Evolutionary conservation across 2,329 filamentous ascomycete genomes (phyloP).

Genomic region (Pseudonectria buxi): DNA sequence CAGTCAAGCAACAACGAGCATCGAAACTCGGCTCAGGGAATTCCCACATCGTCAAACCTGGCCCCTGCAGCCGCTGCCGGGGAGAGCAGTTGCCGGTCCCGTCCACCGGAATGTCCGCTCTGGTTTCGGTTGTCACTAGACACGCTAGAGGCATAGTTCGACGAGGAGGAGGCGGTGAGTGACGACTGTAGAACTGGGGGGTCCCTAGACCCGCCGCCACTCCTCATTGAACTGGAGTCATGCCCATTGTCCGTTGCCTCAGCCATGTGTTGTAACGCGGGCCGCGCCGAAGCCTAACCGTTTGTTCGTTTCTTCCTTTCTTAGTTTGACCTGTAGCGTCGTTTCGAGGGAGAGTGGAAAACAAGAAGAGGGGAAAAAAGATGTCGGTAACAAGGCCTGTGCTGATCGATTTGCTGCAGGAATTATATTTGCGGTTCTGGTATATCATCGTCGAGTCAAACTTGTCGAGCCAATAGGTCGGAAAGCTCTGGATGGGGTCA

Average conservation of each 20-base stretch:
- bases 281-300: slow-evolving; percentile 12
- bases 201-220: slow-evolving; percentile 6
- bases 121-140: slow-evolving; percentile 12
- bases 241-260: slow-evolving; percentile 6
- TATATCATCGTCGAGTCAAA: slow-evolving; percentile 2
- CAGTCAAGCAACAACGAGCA: slow-evolving; percentile 4
- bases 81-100: slow-evolving; percentile 17
- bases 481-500: slow-evolving; percentile 6
- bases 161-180: slow-evolving; percentile 17
- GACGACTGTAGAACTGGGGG: slow-evolving; percentile 1
- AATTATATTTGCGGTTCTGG: slow-evolving; percentile 1
- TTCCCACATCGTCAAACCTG: slow-evolving; percentile 11
- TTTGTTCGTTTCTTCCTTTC: slow-evolving; percentile 3
- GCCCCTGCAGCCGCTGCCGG: slow-evolving; percentile 13
- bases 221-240: slow-evolving; percentile 5
- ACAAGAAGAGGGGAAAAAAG: neutral
- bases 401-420: slow-evolving; percentile 2
- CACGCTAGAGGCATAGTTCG: slow-evolving; percentile 15
- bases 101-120: slow-evolving; percentile 13
- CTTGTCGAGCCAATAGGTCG: slow-evolving; percentile 3
- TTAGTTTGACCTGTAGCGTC: slow-evolving; percentile 7
- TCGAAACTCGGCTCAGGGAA: neutral
- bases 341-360: neutral
- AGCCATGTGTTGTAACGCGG: slow-evolving; percentile 12
- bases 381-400: neutral